phyloP scores from a whole-genome alignment of 2,329 filamentous ascomycete genomes.

The Colletotrichum lini region DNA sequence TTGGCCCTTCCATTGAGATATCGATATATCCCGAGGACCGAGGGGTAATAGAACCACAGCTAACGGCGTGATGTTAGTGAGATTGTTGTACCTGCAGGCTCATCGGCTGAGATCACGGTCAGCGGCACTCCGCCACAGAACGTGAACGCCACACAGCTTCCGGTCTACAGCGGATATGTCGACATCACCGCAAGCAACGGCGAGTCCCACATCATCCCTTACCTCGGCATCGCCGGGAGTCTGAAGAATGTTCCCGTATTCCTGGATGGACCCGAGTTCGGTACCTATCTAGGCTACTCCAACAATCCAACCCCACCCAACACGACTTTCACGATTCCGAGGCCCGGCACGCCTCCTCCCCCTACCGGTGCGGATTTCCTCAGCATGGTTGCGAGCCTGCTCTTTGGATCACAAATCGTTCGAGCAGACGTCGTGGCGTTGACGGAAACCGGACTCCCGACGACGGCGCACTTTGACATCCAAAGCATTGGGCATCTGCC shows the following conservation, averaged over 20 bases:
- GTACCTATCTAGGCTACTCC: constrained; percentile 34
- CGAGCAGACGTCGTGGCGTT: constrained; percentile 44
- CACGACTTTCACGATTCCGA: constrained; percentile 46
- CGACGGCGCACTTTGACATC: constrained; percentile 40
- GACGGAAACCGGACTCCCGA: constrained; percentile 18
- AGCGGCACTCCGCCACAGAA: constrained; percentile 47
- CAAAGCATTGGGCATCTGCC: constrained; percentile 44
- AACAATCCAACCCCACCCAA: constrained; percentile 40
- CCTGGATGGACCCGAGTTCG: constrained; percentile 18
- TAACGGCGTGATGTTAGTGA: constrained; percentile 1
- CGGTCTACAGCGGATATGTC: constrained; percentile 60
- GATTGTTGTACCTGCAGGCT: constrained; percentile 48
- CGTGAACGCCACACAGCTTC: constrained; percentile 50
- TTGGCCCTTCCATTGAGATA: background rate
- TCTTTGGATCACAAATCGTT: constrained; percentile 41
- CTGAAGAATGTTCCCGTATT: constrained; percentile 43
- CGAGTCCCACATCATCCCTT: constrained; percentile 56
- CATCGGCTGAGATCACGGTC: constrained; percentile 47
- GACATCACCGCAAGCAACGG: constrained; percentile 55
- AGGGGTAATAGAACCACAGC: background rate
- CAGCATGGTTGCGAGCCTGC: constrained; percentile 13
- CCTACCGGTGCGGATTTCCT: background rate
- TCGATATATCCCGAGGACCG: no score
- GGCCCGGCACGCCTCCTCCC: constrained; percentile 26
- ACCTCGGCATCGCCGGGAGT: constrained; percentile 53